A percentile compares a stretch with the other conserved stretches of the same genome.
These are phyloP conservation scores for Tricholoma sp. DNA, from an alignment of 768 basidiomycete genomes.

Conservation along the genomic window DNA sequence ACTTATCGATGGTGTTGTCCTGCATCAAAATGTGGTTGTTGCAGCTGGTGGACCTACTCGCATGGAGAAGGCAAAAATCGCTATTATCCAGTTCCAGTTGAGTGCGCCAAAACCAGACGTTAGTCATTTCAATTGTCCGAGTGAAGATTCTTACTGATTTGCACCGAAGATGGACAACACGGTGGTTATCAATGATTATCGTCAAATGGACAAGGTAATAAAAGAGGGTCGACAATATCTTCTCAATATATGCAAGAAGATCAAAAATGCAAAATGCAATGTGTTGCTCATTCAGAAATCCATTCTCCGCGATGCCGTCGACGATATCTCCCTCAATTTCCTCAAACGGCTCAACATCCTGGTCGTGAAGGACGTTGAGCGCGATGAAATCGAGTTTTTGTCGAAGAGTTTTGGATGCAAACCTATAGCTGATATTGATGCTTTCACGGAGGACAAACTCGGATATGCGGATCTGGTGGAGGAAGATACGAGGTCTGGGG, in stretches of 20 bases:
- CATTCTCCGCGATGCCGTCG: slow-evolving; percentile 98
- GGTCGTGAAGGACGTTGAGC: slow-evolving; percentile 95
- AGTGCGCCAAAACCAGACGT: slow-evolving; percentile 98
- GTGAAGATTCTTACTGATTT: slow-evolving; percentile 4
- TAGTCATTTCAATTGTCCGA: slow-evolving; percentile 22
- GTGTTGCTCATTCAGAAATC: slow-evolving; percentile 99
- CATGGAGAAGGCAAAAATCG: slow-evolving; percentile 98
- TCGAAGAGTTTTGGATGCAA: slow-evolving; percentile 93
- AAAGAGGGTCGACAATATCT: slow-evolving; percentile 98
- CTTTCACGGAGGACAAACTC: slow-evolving; percentile 96
- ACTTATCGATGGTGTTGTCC: slow-evolving; percentile 92
- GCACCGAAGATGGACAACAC: slow-evolving; percentile 93
- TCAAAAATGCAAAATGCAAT: slow-evolving; percentile 99
- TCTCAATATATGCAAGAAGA: slow-evolving; percentile 97
- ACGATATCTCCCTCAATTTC: slow-evolving; percentile 95
- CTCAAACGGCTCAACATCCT: slow-evolving; percentile 95
- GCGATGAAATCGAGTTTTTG: slow-evolving; percentile 97
- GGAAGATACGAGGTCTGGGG: slow-evolving; percentile 74
- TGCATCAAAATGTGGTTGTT: slow-evolving; percentile 91
- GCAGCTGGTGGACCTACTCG: slow-evolving; percentile 91
- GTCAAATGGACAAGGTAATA: slow-evolving; percentile 99
- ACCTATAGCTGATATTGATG: slow-evolving; percentile 95
- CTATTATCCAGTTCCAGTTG: slow-evolving; percentile 96
- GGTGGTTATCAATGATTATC: slow-evolving; percentile 97
- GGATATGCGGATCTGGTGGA: slow-evolving; percentile 96